Percentiles rank a stretch among this genome's conserved stretches.
Evolutionary conservation across 352 stramenopile species (phyloP).

Genomic region (Phytopythium sindhum): DNA sequence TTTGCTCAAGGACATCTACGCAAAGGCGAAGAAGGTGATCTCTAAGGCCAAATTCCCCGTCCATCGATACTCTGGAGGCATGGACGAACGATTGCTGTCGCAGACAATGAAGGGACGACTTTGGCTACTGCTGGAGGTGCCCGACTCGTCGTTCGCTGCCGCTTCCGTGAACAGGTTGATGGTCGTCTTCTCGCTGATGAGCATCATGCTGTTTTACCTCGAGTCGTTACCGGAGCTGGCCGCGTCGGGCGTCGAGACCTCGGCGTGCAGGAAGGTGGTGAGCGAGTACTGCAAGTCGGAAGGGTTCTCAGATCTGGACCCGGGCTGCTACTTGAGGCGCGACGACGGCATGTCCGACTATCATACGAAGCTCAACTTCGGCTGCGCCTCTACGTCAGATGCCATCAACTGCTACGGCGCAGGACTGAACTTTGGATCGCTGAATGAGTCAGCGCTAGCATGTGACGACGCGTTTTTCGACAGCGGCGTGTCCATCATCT

Average conservation of each 20-base stretch:
- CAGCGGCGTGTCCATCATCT: conserved; percentile 31
- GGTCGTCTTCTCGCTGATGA: conserved; percentile 50
- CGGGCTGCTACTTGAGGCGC: conserved; percentile 46
- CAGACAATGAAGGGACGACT: conserved; percentile 36
- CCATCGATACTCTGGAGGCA: conserved; percentile 9
- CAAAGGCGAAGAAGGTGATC: conserved; percentile 30
- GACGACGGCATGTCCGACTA: conserved; percentile 30
- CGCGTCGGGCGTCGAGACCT: conserved; percentile 36
- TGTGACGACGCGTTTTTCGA: conserved; percentile 38
- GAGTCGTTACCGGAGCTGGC: conserved; percentile 70
- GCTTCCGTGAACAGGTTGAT: conserved; percentile 54
- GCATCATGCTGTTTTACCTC: conserved; percentile 64
- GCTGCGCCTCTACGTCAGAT: conserved; percentile 19
- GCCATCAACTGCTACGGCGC: conserved; percentile 39
- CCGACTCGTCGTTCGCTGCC: conserved; percentile 49
- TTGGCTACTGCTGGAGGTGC: conserved; percentile 59
- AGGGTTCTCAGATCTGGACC: conserved; percentile 21
- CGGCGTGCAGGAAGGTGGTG: conserved; percentile 42
- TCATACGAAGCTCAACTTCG: conserved; percentile 34
- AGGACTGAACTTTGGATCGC: conserved; percentile 53
- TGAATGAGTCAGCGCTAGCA: conserved; percentile 13
- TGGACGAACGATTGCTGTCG: conserved; percentile 17
- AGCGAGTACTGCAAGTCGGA: conserved; percentile 42
- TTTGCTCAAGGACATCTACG: conserved; percentile 45
- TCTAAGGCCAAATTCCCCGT: conserved; percentile 23